Conservation (phyloP, 2,329 filamentous ascomycete genomes). For the Colletotrichum tropicale region DNA sequence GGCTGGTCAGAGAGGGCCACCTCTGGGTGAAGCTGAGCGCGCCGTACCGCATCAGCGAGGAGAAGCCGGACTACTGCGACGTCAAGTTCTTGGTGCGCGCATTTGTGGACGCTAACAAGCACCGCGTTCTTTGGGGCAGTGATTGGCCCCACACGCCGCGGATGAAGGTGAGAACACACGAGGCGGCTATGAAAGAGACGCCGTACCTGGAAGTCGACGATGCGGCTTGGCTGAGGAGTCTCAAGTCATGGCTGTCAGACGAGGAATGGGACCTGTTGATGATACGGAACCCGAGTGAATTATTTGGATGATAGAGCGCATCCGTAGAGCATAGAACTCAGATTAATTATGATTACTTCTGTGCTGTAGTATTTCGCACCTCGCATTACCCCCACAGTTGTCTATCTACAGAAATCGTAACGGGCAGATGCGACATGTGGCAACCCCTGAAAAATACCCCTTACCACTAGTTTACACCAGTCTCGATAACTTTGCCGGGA, state of each 20-base stretch:
- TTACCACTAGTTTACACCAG: fast-evolving
- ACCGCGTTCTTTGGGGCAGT: conserved; percentile 39
- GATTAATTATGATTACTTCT: neutral
- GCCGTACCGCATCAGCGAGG: conserved; percentile 36
- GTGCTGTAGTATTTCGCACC: neutral
- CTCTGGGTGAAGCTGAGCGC: conserved; percentile 42
- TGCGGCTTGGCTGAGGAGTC: conserved; percentile 24
- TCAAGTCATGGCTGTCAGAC: conserved; percentile 26
- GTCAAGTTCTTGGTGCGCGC: conserved; percentile 32
- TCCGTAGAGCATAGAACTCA: neutral
- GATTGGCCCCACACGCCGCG: conserved; percentile 42
- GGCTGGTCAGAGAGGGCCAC: conserved; percentile 31
- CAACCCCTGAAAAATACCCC: neutral
- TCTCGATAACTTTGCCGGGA: neutral
- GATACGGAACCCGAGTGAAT: conserved; percentile 4
- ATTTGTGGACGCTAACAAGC: conserved; percentile 34
- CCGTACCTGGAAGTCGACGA: conserved; percentile 27
- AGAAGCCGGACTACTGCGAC: conserved; percentile 34
- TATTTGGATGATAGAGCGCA: neutral
- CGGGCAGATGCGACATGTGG: neutral
- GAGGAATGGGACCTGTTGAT: conserved; percentile 26
- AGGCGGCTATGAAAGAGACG: conserved; percentile 36
- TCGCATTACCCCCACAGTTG: neutral
- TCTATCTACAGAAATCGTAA: neutral
- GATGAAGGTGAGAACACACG: conserved; percentile 36